Base-by-base conservation (phyloP, 2,329 filamentous ascomycete genomes). In the Diaporthe humulicola region DNA sequence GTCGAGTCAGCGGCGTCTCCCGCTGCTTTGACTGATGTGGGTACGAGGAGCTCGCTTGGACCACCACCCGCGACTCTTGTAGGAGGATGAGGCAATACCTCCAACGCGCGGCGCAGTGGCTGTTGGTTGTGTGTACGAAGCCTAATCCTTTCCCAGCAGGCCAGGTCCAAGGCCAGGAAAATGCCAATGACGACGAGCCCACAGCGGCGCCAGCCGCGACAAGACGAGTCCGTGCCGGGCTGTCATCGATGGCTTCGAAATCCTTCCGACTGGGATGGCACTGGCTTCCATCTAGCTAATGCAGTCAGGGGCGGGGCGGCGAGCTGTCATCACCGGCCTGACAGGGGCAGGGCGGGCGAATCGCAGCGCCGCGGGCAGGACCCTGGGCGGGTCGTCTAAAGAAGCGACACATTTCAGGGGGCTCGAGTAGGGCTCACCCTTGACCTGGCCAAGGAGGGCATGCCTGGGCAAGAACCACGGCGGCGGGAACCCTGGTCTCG, bases 271-370 rank as follows among this genome's bases (percentile, higher is more conserved):
- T 28, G 74, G 71, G 57, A 28, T 50, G 38, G 71, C 72, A 61
- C 72, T 70, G 64, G 56, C 52, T 60, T 48, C 42, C 58, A 71
- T 45, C 69, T 60, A 74, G 74, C 71, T 74, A 73, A 74, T 74
- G 71, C 74, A 70, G 40, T 70, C 72, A 74, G 60, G 60, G 64
- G 64, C 33, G 64, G 74, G 72, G 58, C 70, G 67, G 60, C 71
- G 57, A 76, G 69, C 74, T 74, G 72, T 74, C 74, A 76, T 57
- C 45, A 74, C 61, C 69, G 74, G 74, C 67, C 66, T 61, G 71
- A 61, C 71, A 66, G 66, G 71, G 66, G 57, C n/a, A n/a, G 48
- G 17, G 57, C 36, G 25, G 22, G 71, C 74, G 56, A 74, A 74
- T 74, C 72, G 67, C 72, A 74, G 66, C 42, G 50, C 33, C 10